Percentiles rank a stretch among this genome's conserved stretches.
phyloP scores from a whole-genome alignment of 2,329 filamentous ascomycete genomes.

The Camptophora hylomeconis region DNA sequence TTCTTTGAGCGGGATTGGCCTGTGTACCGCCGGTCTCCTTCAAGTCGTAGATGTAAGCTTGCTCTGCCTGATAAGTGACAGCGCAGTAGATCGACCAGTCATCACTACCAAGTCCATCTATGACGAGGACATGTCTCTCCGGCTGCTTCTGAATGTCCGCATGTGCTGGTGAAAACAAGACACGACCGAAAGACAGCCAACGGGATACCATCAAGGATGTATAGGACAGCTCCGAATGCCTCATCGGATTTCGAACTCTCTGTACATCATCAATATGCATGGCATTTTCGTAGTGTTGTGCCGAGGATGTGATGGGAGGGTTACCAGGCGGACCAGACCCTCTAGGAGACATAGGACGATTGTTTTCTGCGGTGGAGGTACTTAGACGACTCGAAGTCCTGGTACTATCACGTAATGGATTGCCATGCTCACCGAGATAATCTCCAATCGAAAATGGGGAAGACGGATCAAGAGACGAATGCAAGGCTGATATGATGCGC shows the following conservation, averaged over 20 bases:
- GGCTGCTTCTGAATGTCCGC: conserved; percentile 28
- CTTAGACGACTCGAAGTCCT: conserved; percentile 15
- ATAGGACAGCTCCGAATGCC: conserved; percentile 34
- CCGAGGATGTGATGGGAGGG: too few relatives aligned
- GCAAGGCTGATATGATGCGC: conserved; percentile 36
- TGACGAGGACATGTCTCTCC: conserved; percentile 32
- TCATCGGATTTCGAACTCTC: conserved; percentile 28
- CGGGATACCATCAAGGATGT: conserved; percentile 38
- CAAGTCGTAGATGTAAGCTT: conserved; percentile 32
- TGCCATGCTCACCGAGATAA: conserved; percentile 38
- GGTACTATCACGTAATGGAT: conserved; percentile 17
- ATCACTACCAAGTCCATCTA: conserved; percentile 38
- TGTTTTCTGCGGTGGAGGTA: too few relatives aligned
- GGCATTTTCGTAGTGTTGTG: conserved; percentile 16
- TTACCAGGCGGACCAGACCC: too few relatives aligned
- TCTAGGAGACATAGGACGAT: too few relatives aligned
- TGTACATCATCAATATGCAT: conserved; percentile 26
- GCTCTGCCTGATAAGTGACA: conserved; percentile 29
- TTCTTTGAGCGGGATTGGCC: conserved; percentile 28
- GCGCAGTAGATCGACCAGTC: conserved; percentile 41
- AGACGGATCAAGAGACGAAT: conserved; percentile 35
- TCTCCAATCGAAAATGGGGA: conserved; percentile 42
- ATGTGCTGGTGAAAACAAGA: conserved; percentile 37
- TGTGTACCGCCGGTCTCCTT: conserved; percentile 21
- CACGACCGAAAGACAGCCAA: conserved; percentile 37